phyloP scores from a whole-genome alignment of 164 flowering plant species.

The Tinospora cordifolia region DNA sequence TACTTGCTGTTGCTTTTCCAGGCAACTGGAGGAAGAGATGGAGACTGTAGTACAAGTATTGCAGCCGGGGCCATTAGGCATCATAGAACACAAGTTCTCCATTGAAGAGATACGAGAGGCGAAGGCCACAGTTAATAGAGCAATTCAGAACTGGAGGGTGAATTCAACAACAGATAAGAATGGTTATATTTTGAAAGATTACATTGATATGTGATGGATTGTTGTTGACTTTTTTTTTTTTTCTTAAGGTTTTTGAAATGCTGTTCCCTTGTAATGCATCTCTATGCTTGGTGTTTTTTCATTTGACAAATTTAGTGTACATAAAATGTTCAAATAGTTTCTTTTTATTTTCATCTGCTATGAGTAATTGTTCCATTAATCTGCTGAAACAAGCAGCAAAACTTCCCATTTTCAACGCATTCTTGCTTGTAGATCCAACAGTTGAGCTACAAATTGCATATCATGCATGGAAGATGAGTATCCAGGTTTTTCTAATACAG shows the following conservation, averaged over 20 bases:
- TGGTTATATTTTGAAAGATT: slow-evolving; percentile 38
- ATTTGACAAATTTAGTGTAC: too few species aligned
- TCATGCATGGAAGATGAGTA: too few species aligned
- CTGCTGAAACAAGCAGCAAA: too few species aligned
- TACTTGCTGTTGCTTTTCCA: slow-evolving; percentile 18
- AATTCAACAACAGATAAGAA: slow-evolving; percentile 43
- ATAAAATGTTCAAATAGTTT: too few species aligned
- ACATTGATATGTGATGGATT: slow-evolving; percentile 29
- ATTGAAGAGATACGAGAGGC: slow-evolving; percentile 61
- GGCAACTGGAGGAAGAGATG: slow-evolving; percentile 80
- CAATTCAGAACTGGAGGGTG: slow-evolving; percentile 66
- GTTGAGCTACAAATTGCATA: too few species aligned
- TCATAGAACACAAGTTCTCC: slow-evolving; percentile 81
- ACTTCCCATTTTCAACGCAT: too few species aligned
- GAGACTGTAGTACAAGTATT: slow-evolving; percentile 79
- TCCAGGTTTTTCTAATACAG: too few species aligned
- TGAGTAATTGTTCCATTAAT: too few species aligned
- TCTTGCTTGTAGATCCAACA: too few species aligned
- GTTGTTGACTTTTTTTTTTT: not conserved
- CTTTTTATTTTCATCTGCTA: too few species aligned
- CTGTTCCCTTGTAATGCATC: too few species aligned
- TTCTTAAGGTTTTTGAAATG: not conserved
- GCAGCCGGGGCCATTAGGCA: slow-evolving; percentile 90
- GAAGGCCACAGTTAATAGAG: slow-evolving; percentile 41
- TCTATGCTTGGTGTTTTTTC: too few species aligned